phyloP scores from a whole-genome alignment of 352 stramenopile species.

The Globisporangium sylvaticum region DNA sequence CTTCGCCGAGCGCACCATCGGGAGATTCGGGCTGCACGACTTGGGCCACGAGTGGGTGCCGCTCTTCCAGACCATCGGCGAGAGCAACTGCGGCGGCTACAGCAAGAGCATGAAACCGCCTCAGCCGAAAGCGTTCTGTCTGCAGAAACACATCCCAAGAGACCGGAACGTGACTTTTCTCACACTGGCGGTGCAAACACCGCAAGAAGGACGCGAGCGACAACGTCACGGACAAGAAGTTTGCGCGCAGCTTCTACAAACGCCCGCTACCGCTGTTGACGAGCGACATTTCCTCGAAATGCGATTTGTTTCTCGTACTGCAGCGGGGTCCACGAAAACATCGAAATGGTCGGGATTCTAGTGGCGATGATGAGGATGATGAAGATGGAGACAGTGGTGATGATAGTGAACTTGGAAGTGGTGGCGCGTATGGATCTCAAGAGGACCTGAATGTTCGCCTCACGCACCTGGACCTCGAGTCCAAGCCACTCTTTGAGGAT shows the following conservation, averaged over 20 bases:
- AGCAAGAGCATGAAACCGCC: conserved; percentile 22
- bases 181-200: conserved; percentile 26
- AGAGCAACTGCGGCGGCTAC: conserved; percentile 17
- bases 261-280: conserved; percentile 13
- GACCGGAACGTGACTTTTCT: conserved; percentile 35
- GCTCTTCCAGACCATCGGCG: conserved; percentile 49
- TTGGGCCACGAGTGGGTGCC: conserved; percentile 58
- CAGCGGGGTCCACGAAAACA: not conserved
- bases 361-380: conserved; percentile 4
- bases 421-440: no score
- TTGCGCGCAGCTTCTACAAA: conserved; percentile 14
- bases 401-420: not conserved
- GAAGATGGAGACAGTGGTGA: not conserved
- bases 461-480: conserved; percentile 15
- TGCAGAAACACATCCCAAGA: conserved; percentile 34
- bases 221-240: conserved; percentile 5
- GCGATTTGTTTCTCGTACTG: conserved; percentile 19
- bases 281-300: conserved; percentile 17
- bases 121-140: conserved; percentile 26
- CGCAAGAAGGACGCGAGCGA: conserved; percentile 6
- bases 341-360: not conserved
- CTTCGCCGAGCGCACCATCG: conserved; percentile 31
- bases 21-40: conserved; percentile 29
- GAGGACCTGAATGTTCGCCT: not conserved
- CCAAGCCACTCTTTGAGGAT: conserved; percentile 13